Evolutionary conservation across 257 asterid genomes (phyloP).

Genomic region (Jaltomata sinuosa): DNA sequence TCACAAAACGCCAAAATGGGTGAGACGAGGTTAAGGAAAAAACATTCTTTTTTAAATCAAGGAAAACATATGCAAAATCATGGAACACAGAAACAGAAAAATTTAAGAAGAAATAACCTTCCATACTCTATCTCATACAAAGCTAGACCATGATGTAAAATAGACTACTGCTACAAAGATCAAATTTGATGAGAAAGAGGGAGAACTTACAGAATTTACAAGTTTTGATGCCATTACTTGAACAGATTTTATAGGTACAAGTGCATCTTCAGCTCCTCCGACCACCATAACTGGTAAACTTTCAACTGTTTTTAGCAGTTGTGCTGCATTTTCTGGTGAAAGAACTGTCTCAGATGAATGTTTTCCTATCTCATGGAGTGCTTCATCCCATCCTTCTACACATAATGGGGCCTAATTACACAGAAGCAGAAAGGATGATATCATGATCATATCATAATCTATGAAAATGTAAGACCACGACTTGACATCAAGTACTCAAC

Average conservation of each 20-base stretch:
- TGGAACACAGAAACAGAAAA: background rate
- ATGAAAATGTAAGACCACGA: background rate
- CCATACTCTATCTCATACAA: background rate
- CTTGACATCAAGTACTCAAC: background rate
- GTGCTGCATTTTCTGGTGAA: conserved; percentile 47
- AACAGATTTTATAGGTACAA: conserved; percentile 69
- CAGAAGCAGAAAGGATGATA: background rate
- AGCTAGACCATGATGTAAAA: background rate
- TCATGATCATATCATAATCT: background rate
- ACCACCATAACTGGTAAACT: conserved; percentile 66
- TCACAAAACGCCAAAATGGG: background rate
- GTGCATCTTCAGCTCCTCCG: conserved; percentile 84
- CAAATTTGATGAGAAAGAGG: background rate
- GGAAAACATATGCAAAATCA: background rate
- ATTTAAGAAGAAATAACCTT: background rate
- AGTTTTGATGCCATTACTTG: conserved; percentile 80
- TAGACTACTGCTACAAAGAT: background rate
- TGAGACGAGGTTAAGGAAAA: background rate
- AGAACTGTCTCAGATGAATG: conserved; percentile 70
- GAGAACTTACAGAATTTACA: conserved; percentile 65
- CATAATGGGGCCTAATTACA: conserved; percentile 68
- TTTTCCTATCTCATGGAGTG: conserved; percentile 31
- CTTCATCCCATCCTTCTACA: conserved; percentile 57
- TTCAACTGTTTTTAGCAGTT: conserved; percentile 14
- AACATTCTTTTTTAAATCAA: background rate